Conservation (phyloP, 2,329 filamentous ascomycete species). For the Purpureocillium takamizusanense region DNA sequence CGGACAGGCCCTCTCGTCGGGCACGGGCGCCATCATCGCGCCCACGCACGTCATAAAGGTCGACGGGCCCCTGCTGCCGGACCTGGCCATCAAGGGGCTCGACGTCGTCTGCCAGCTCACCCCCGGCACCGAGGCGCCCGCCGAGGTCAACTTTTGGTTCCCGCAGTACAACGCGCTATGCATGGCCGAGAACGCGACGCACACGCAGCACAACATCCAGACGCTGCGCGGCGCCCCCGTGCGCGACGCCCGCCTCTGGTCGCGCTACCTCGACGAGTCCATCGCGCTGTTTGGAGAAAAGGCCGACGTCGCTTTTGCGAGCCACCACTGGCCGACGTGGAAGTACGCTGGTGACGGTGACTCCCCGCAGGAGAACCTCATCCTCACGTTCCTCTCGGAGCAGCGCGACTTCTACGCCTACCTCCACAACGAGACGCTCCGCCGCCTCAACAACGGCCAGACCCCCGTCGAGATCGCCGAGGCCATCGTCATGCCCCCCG, state of each 20-base stretch:
- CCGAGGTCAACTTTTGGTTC: conserved; percentile 32
- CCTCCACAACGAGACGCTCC: conserved; percentile 29
- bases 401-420: conserved; percentile 31
- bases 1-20: conserved; percentile 21
- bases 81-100: conserved; percentile 22
- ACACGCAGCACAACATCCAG: conserved; percentile 30
- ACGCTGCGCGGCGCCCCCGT: conserved; percentile 31
- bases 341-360: conserved; percentile 7
- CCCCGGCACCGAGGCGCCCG: conserved; percentile 30
- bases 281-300: conserved; percentile 22
- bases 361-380: neutral
- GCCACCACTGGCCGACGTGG: conserved; percentile 27
- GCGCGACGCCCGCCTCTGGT: conserved; percentile 29
- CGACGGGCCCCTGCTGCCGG: conserved; percentile 19
- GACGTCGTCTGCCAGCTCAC: conserved; percentile 29
- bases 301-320: conserved; percentile 24
- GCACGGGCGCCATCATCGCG: conserved; percentile 21
- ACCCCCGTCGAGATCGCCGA: conserved; percentile 31
- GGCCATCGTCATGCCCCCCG: conserved; percentile 20
- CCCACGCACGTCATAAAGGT: conserved; percentile 21
- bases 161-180: conserved; percentile 25
- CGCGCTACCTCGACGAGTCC: conserved; percentile 25
- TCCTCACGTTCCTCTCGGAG: conserved; percentile 16
- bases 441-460: conserved; percentile 25
- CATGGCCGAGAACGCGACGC: conserved; percentile 27